Base-by-base conservation (phyloP, 768 basidiomycete genomes). In the Cyclocybe aegerita region DNA sequence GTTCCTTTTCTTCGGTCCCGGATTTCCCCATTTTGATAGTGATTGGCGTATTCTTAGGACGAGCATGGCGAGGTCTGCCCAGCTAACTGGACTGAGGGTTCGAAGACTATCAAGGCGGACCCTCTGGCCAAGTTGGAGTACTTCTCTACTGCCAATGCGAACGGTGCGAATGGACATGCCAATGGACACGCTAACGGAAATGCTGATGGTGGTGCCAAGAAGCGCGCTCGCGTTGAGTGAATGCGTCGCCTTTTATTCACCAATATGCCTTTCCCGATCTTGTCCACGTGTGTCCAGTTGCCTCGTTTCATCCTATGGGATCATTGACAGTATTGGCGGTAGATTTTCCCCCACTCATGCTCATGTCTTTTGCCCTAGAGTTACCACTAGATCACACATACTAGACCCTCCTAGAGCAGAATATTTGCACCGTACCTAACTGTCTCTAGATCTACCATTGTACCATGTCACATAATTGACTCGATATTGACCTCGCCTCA, bases 51-150 rank as follows among this genome's bases (percentile, higher is more conserved):
- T 12, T 49, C 17, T 11, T 52, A 89, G 90, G 93, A 96, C 53
- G 75, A 85, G 66, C 81, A 93, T 63, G 94, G 94, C 17, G 93
- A 97, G 66, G 93, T 94, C 15, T 96, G 93, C 76, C 94, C 93
- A 11, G 87, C 84, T 9, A 91, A 90, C 70, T 96, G 93, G 93
- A 83, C 74, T 11, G 85, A 91, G 62, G 89, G 90, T 33, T 70
- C 73, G 50, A 84, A 83, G 72, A 91, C 91, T 39, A 91, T 93
- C 75, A 92, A 91, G 67, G 75, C 88, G 23, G 84, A 91, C 67
- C 87, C 88, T 7, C 74, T 77, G 47, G 83, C 71, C 17, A 83
- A 86, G 51, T 71, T 88, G 36, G 89, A 91, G 56, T 93, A 91
- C 67, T 93, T 93, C 61, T 61, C 63, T 35, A 57, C 74, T 34